Percentiles rank a stretch among this genome's conserved stretches.
phyloP scores from a whole-genome alignment of 495 filamentous ascomycete genomes.

The Astrothelium macrocarpum region DNA sequence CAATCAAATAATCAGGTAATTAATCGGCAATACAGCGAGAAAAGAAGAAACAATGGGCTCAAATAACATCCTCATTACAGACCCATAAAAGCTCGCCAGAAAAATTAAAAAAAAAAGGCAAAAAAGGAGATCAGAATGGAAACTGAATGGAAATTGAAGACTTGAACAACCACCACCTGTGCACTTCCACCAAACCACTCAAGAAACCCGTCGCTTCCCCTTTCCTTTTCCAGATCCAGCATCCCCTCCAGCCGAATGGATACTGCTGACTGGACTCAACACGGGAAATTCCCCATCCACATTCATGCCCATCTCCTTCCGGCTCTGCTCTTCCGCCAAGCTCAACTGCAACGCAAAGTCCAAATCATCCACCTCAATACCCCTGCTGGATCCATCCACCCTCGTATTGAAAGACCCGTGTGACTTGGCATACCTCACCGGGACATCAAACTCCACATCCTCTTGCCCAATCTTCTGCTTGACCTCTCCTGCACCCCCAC shows the following conservation, averaged over 20 bases:
- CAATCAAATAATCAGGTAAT: no score
- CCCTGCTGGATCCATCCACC: conserved; percentile 18
- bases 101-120: neutral
- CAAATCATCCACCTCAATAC: conserved; percentile 60
- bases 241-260: conserved; percentile 30
- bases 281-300: conserved; percentile 50
- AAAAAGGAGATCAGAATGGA: neutral
- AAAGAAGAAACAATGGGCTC: neutral
- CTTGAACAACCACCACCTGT: no score
- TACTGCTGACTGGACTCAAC: conserved; percentile 27
- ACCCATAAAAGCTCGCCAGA: neutral
- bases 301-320: conserved; percentile 25
- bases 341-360: conserved; percentile 80
- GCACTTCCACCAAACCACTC: conserved; percentile 6
- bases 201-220: conserved; percentile 27
- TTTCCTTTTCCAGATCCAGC: conserved; percentile 23
- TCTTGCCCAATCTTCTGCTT: neutral
- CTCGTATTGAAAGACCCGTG: conserved; percentile 8
- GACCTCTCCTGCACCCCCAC: neutral
- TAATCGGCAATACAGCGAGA: no score
- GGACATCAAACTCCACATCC: conserved; percentile 24
- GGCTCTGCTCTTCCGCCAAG: conserved; percentile 64
- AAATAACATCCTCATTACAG: conserved; percentile 4
- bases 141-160: neutral
- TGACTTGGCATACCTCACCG: conserved; percentile 31